Evolutionary conservation across 768 basidiomycete species (phyloP), one percentile per base, ranked within the genome.

Genomic region (Podaxis pistillaris): DNA sequence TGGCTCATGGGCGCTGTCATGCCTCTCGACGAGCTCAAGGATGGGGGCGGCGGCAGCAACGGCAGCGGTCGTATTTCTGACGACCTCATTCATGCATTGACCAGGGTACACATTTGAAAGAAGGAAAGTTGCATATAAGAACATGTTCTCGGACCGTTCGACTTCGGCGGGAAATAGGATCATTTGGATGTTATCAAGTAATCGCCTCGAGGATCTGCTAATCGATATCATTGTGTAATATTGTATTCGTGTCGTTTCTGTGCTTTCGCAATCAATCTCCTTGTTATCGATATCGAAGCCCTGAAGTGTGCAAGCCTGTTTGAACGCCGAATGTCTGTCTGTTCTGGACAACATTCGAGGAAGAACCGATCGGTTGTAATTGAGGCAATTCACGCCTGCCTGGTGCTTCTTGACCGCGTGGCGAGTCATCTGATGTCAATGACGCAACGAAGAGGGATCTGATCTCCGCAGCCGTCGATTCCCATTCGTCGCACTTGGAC

Each of bases 1-100:
- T 81, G 79, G 79, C 73, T 81, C 30, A 76, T 80, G 62, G 79
- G 79, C 38, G 73, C 71, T 36, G 75, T 79, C 8, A 78, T 81
- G 78, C 79, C 79, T 40, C 74, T 81, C 22, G 76, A 79, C 52
- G 73, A 74, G 28, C 55, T 62, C 26, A n/a, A 46, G 37, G 15
- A 40, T 33, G 8, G 33, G 33, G 33, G 33, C 8, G 33, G 33
- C 41, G 65, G 74, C 19, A 67, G 54, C 54, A 68, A 6, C 28
- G 28, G 68, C 65, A 17, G 26, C 17, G 50, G 24, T 44, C 68
- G 69, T 28, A 65, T 72, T 26, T 63, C 64, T 19, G 69, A 69
- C 54, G 72, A 74, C 54, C 66, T 72, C 46, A 68, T 78, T 13
- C 71, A 72, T 41, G 70, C 74, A n/a, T 62, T 77, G 66, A 75